These are phyloP conservation scores for Cyphellophora attinorum DNA, from an alignment of 2,329 filamentous ascomycete species.

Conservation along the genomic window DNA sequence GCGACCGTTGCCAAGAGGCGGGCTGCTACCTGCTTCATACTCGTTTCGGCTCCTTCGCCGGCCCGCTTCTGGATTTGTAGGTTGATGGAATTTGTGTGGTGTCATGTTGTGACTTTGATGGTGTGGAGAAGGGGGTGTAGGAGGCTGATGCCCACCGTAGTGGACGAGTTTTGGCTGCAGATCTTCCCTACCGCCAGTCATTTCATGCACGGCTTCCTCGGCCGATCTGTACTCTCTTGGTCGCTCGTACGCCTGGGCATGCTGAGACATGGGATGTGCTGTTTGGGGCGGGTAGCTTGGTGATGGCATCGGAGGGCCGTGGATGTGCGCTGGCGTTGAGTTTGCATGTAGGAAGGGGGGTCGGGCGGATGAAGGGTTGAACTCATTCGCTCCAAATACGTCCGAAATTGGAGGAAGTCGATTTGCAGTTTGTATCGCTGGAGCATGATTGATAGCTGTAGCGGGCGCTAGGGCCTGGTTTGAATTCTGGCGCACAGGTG, in stretches of 20 bases:
- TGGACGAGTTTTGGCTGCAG: conserved; percentile 88
- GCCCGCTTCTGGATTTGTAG: conserved; percentile 19
- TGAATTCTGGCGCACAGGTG: conserved; percentile 64
- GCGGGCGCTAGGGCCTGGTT: conserved; percentile 68
- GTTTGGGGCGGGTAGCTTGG: conserved; percentile 56
- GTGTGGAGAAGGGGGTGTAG: conserved; percentile 72
- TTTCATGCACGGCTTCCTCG: conserved; percentile 84
- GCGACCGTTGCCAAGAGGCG: conserved; percentile 69
- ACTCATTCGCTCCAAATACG: conserved; percentile 72
- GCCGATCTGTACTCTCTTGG: conserved; percentile 86
- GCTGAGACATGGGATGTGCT: conserved; percentile 25
- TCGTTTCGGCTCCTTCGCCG: conserved; percentile 76
- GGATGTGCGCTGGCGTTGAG: conserved; percentile 39
- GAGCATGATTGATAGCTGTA: conserved; percentile 83
- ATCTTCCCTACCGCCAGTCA: conserved; percentile 86
- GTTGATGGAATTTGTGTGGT: conserved; percentile 33
- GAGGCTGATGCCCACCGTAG: conserved; percentile 87
- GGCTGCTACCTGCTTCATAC: conserved; percentile 80
- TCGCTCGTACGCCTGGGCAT: conserved; percentile 38
- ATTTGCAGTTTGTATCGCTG: conserved; percentile 81
- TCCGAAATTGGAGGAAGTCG: conserved; percentile 88
- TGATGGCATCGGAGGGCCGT: conserved; percentile 54
- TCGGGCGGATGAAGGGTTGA: conserved; percentile 53
- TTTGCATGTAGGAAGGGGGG: conserved; percentile 56
- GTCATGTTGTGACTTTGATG: conserved; percentile 26